These are phyloP conservation scores for Colletotrichum noveboracense DNA, from an alignment of 2,329 filamentous ascomycete species.

Conservation along the genomic window DNA sequence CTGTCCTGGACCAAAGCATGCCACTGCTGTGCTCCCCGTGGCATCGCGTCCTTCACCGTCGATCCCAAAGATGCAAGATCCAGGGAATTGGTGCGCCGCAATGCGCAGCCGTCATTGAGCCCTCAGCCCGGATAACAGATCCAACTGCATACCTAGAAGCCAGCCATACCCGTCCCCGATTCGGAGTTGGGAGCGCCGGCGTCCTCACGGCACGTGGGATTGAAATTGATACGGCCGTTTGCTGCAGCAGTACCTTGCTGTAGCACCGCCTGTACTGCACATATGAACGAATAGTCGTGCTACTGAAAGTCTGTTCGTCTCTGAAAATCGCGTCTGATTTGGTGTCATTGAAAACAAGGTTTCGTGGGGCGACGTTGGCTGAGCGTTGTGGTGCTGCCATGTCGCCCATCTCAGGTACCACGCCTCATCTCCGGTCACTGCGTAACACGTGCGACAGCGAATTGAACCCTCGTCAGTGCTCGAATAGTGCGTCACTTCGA, in stretches of 20 bases:
- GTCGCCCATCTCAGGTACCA: not conserved
- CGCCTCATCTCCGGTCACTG: not conserved
- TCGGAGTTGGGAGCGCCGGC: constrained; percentile 2
- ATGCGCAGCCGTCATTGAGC: not conserved
- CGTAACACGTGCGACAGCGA: not conserved
- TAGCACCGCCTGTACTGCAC: not conserved
- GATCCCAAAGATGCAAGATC: not conserved
- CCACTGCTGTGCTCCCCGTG: not conserved
- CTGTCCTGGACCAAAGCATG: not conserved
- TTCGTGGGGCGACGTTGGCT: not conserved
- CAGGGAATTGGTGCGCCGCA: not conserved
- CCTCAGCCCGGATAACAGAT: not conserved
- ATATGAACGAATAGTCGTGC: not conserved
- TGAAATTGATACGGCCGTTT: not conserved
- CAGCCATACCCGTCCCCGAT: constrained; percentile 2
- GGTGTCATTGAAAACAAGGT: constrained; percentile 1
- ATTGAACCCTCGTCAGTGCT: not conserved
- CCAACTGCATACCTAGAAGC: not conserved
- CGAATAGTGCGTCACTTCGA: not conserved
- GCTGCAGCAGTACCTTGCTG: not conserved
- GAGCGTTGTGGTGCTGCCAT: not conserved
- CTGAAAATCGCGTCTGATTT: not conserved
- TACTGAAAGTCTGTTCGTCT: not conserved
- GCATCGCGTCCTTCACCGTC: not conserved
- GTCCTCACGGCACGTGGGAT: not conserved